phyloP scores from a whole-genome alignment of 257 asterid species.

The Nicotiana tomentosiformis region DNA sequence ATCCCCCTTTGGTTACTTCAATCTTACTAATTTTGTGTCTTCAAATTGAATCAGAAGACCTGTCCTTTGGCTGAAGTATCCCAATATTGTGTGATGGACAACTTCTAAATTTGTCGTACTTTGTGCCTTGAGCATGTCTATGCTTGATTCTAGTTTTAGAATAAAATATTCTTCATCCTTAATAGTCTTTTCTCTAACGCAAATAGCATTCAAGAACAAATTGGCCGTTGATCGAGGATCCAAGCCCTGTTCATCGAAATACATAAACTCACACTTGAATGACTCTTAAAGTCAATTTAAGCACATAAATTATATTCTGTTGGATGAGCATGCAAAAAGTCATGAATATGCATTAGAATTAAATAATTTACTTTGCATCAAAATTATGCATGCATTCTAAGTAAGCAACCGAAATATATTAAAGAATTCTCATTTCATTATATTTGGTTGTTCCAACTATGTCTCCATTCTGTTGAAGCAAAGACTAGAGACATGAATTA shows the following conservation, averaged over 20 bases:
- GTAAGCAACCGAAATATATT: not conserved
- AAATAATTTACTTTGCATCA: not conserved
- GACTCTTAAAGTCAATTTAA: not conserved
- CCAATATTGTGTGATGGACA: constrained; percentile 84
- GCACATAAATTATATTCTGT: not conserved
- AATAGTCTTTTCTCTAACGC: constrained; percentile 64
- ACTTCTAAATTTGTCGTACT: constrained; percentile 63
- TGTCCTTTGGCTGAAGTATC: constrained; percentile 76
- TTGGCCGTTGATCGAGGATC: constrained; percentile 86
- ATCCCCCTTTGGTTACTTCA: constrained; percentile 47
- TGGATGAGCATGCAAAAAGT: not conserved
- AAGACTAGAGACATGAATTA: not conserved
- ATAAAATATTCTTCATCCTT: constrained; percentile 59
- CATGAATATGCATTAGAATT: not conserved
- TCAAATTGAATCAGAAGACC: constrained; percentile 72
- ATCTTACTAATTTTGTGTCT: constrained; percentile 65
- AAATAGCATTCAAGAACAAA: constrained; percentile 64
- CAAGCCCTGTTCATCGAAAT: constrained; percentile 44
- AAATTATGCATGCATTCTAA: not conserved
- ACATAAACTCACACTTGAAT: not conserved
- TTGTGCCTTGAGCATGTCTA: constrained; percentile 55
- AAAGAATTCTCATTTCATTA: not conserved
- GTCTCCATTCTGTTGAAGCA: not conserved
- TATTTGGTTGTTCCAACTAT: not conserved
- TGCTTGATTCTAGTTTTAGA: constrained; percentile 51